Base-by-base conservation (phyloP, 805 yeast species). In the Candida khao-thaluensis region DNA sequence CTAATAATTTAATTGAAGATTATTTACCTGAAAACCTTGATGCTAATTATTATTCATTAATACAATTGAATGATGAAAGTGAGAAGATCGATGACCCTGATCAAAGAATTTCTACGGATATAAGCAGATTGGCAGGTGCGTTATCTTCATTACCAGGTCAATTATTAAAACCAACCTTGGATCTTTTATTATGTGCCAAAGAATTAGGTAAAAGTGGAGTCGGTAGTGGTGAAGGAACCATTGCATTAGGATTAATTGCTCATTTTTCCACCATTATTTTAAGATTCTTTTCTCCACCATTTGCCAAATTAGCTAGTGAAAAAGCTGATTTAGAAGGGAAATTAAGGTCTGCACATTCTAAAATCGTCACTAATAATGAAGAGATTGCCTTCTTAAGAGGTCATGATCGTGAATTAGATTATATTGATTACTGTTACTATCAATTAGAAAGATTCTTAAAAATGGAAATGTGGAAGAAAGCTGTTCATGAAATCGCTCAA, bases 341-440 rank as follows among this genome's bases (percentile, higher is more conserved):
- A 54, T 82, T 88, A 51, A 79, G 95, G 49, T 76, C 84, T 12
- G 74, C 83, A 17, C 97, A 90, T 62, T 81, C 95, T 2, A 82
- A 88, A 55, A 69, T 90, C 12, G 87, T 87, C 18, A 66, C 77
- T 33, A 85, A 82, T 56, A 78, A 76, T 51, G 98, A 90, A 63
- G 96, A 90, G 56, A 81, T 90, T 50, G 97, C 96, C 0, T 67
- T 90, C 37, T 73, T 87, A 37, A 76, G 82, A 44, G 96, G 96
- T 16, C 91, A 88, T 57, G 61, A 76, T 11, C 75, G 87, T 38
- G 98, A 90, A 59, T 68, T 84, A 46, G 85, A 82, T 51, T 72
- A 77, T 45, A 64, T 90, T 35, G 97, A 90, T 64, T 75, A 73
- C 51, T 77, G 87, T 17, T 90, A 87, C 62, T 89, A 87, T 60